phyloP scores from a whole-genome alignment of 2,329 filamentous ascomycete species.

The Dichotomopilus funicola region DNA sequence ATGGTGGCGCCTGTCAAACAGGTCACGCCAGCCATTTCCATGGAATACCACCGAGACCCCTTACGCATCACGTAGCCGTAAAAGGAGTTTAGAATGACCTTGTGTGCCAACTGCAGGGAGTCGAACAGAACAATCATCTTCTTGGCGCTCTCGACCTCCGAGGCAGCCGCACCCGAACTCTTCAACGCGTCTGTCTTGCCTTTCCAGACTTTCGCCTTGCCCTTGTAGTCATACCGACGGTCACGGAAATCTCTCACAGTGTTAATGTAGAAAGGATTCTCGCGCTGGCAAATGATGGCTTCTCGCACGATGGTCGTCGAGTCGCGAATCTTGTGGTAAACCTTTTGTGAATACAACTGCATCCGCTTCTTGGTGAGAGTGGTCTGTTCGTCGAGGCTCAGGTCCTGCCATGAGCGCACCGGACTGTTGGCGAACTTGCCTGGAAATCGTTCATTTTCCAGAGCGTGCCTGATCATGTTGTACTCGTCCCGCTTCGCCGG shows the following conservation, averaged over 20 bases:
- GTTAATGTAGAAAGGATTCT: slow-evolving; percentile 97
- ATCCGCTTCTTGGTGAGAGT: slow-evolving; percentile 75
- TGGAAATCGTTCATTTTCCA: slow-evolving; percentile 90
- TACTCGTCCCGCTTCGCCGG: slow-evolving; percentile 96
- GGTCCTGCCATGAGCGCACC: slow-evolving; percentile 68
- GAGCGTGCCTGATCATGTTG: slow-evolving; percentile 92
- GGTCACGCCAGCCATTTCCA: slow-evolving; percentile 98
- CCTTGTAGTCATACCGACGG: slow-evolving; percentile 96
- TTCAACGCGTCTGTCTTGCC: slow-evolving; percentile 87
- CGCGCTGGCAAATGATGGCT: slow-evolving; percentile 95
- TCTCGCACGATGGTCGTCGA: slow-evolving; percentile 87
- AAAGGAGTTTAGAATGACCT: slow-evolving; percentile 98
- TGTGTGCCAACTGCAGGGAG: slow-evolving; percentile 92
- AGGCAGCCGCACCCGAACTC: slow-evolving; percentile 64
- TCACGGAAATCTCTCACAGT: slow-evolving; percentile 96
- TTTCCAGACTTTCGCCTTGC: slow-evolving; percentile 97
- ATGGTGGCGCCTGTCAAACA: slow-evolving; percentile 94
- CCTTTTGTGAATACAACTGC: slow-evolving; percentile 92
- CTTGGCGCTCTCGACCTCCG: slow-evolving; percentile 86
- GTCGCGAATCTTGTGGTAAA: slow-evolving; percentile 98
- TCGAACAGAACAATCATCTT: slow-evolving; percentile 98
- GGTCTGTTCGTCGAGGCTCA: slow-evolving; percentile 77
- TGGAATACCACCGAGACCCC: slow-evolving; percentile 96
- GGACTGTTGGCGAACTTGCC: slow-evolving; percentile 67
- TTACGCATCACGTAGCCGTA: slow-evolving; percentile 99